Base-by-base conservation (phyloP, 352 stramenopile genomes). In the Pythium pyrilobum region DNA sequence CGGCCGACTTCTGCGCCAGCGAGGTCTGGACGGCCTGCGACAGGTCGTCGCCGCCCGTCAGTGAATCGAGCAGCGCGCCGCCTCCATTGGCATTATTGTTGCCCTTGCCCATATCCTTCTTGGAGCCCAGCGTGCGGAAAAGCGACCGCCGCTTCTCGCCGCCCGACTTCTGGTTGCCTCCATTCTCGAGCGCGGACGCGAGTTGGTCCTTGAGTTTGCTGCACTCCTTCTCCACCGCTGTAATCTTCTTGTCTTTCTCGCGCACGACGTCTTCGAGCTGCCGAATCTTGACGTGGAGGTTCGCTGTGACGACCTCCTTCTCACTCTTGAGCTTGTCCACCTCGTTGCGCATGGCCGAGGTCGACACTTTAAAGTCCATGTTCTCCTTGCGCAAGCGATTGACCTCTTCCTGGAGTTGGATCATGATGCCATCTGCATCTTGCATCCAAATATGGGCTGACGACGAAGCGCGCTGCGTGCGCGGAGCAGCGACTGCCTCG, bases 211-310 rank as follows among this genome's bases (percentile, higher is more conserved):
- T 81, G 37, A 95, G 64, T 28, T 85, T 89, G 16, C 69, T 67
- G 25, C 69, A 79, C 36, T 95, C 84, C 31, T 79, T 82, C 60
- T 95, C 77, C 3, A 77, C 66, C 23, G 66, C 66, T 24, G 75
- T 73, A 21, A 94, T 74, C 27, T 90, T 89, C 58, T 94, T 92
- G 52, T 94, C 79, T 53, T 94, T 94, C 32, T 94, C 78, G 46
- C 83, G 74, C 56, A 89, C 77, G 44, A 58, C 70, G 37, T 91
- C 77, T 49, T 92, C 77, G 10, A 80, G 73, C 21, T 85, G 74
- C n/a, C 77, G 78, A 38, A 94, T 82, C 53, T 92, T 92, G 52
- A 95, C 76, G 59, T 90, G 81, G 32, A 86, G 86, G 20, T 90
- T 92, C 1, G 77, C 84, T 0, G 72, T 68, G 13, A 80, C 39